Base-by-base conservation (phyloP, 192 early-diverging fungal species). In the Coemansia sp. region DNA sequence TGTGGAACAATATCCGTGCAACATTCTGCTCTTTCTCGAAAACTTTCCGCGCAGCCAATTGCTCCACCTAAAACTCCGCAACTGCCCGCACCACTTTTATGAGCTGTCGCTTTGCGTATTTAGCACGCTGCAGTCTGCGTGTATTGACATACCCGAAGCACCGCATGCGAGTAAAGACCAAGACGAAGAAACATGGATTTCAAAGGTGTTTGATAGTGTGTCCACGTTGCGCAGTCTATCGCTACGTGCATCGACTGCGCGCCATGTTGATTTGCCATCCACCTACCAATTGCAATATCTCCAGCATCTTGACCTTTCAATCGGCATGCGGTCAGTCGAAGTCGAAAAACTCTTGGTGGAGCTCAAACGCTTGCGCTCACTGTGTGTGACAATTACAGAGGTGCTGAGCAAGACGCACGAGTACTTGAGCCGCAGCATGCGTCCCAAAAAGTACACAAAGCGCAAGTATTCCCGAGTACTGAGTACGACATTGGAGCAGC, bases 1-100 rank as follows among this genome's bases (percentile, higher is more conserved):
- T 2, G 44, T 78, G 15, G 56, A 48, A 2, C 62, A 51, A 2
- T 78, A 72, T 22, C 70, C 75, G 9, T 59, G 59, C 37, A 54
- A 78, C 31, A 65, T 65, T 20, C 54, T 52, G 19, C 42, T 56
- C 4, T 68, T 78, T 34, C 38, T 78, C 19, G 75, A 72, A 40
- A 72, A 65, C 50, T 78, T 72, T 46, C 75, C 75, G 17, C 62
- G 75, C 10, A 15, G 66, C 21, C 69, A 65, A 46, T 47, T 78
- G 25, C 62, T 31, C 1, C 58, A 56, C 12, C 63, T 78, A 14
- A 44, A 57, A 7, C 31, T 78, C 21, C 17, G n/a, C 15, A 53
- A 54, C 14, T 78, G 75, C 49, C 44, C 66, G 15, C 37, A 62
- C 21, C 11, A 22, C 8, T 36, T 69, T 34, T 67, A 23, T 19